Percentiles rank a stretch among this genome's conserved stretches.
Conservation (phyloP, 2,329 filamentous ascomycete genomes). For the Rhytidhysteron rufulum region DNA sequence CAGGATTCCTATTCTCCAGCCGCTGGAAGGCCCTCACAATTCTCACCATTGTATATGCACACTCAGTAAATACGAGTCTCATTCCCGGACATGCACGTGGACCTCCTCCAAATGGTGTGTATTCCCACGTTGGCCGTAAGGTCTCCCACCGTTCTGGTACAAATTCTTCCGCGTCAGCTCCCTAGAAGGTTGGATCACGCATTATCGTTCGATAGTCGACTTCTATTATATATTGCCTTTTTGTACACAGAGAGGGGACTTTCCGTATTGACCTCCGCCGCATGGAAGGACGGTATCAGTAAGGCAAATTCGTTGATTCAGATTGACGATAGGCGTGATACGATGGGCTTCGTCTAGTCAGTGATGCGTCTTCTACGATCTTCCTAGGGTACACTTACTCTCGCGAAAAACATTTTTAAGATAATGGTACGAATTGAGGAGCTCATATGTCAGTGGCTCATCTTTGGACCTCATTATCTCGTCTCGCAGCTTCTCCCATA, state of each 20-base stretch:
- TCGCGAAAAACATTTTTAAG: slow-evolving; percentile 11
- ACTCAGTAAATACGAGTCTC: slow-evolving; percentile 11
- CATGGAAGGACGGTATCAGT: slow-evolving; percentile 7
- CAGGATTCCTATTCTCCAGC: slow-evolving; percentile 9
- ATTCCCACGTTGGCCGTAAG: slow-evolving; percentile 10
- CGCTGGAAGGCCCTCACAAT: slow-evolving; percentile 6
- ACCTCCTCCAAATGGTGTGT: slow-evolving; percentile 13
- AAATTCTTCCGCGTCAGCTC: slow-evolving; percentile 12
- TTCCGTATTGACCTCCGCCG: slow-evolving; percentile 10
- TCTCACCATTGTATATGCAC: slow-evolving; percentile 6
- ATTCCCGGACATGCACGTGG: slow-evolving; percentile 10
- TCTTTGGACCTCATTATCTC: slow-evolving; percentile 11
- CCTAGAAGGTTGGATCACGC: slow-evolving; percentile 11
- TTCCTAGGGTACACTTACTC: slow-evolving; percentile 5
- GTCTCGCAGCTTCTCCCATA: slow-evolving; percentile 13
- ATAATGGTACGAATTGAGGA: slow-evolving; percentile 14
- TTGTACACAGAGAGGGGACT: slow-evolving; percentile 6
- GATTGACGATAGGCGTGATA: slow-evolving; percentile 7
- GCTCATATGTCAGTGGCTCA: slow-evolving; percentile 14
- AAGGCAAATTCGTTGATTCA: slow-evolving; percentile 8
- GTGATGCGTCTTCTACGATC: too few relatives aligned
- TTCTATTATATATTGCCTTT: slow-evolving; percentile 12
- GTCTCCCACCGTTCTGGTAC: slow-evolving; percentile 14
- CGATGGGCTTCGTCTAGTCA: slow-evolving; percentile 11
- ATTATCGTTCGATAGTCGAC: slow-evolving; percentile 9